Evolutionary conservation across 164 flowering plant species (phyloP), one percentile per base, ranked within the genome.

Genomic region (Annona cherimola): DNA sequence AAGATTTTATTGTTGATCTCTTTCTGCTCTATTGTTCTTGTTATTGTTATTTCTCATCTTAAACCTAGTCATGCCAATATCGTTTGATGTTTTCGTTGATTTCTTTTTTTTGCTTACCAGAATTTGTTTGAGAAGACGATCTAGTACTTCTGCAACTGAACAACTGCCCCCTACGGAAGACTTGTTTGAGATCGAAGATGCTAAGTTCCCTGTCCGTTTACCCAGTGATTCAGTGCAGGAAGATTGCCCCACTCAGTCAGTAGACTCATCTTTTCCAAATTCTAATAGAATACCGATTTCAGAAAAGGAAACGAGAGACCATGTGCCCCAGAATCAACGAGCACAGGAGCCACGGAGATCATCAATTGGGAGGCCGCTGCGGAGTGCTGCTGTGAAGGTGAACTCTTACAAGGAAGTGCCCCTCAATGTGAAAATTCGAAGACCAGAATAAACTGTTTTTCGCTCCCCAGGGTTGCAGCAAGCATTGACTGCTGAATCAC

Each of bases 321-420:
- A 54, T 66, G 43, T 70, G 1, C 57, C 60, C 54, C 73, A 41
- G 55, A 44, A 40, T 73, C 79, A 79, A 73, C 35, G 35, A 26
- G 35, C 42, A 20, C 76, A 26, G 68, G 75, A 59, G 60, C 55
- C 75, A 12, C 79, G 76, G 72, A 87, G 93, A 79, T 67, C 86
- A 26, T 91, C 91, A 14, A 66, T 87, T 20, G 92, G 88, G 60
- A 83, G 98, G 73, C 93, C 98, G n/a, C 45, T 62, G 69, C 88
- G 94, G 4, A 86, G 70, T 61, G 90, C 95, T 26, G 86, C 80
- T 59, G 90, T 64, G 82, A 93, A 91, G 80, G 85, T 89, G 41
- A 85, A 83, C n/a, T 85, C 91, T 45, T 93, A 89, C 85, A 89
- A 86, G 72, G 98, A 93, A 73, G 26, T 55, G 45, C 85, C 98